Conservation (phyloP, 805 yeast genomes). For the Metschnikowia amazonensis region DNA sequence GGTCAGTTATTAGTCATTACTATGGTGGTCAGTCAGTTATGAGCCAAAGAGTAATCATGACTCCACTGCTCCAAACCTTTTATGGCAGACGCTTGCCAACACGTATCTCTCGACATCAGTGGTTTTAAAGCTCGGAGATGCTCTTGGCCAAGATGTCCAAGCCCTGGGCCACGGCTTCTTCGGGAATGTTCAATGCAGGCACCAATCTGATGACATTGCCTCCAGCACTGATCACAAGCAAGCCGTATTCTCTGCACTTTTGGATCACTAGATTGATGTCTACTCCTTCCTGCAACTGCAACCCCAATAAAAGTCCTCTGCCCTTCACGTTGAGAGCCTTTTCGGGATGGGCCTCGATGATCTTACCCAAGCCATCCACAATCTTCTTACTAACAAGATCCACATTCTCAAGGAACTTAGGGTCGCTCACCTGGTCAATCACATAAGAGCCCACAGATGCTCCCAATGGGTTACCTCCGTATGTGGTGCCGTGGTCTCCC, state of each 20-base stretch:
- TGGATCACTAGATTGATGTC: slow-evolving; percentile 63
- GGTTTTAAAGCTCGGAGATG: slow-evolving; percentile 25
- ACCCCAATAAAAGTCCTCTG: slow-evolving; percentile 80
- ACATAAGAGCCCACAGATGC: slow-evolving; percentile 78
- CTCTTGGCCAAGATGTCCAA: slow-evolving; percentile 62
- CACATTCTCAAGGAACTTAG: slow-evolving; percentile 59
- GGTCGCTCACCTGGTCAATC: slow-evolving; percentile 59
- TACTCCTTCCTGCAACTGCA: slow-evolving; percentile 55
- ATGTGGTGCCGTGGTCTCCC: slow-evolving; percentile 98
- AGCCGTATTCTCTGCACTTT: slow-evolving; percentile 72
- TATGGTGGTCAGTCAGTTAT: no score
- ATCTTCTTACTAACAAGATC: slow-evolving; percentile 57
- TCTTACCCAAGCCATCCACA: slow-evolving; percentile 43
- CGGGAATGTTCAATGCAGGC: slow-evolving; percentile 84
- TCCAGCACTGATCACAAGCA: slow-evolving; percentile 87
- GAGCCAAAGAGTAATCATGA: no score
- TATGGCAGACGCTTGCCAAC: no score
- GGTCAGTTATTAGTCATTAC: no score
- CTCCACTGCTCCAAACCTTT: no score
- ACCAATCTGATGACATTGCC: slow-evolving; percentile 85
- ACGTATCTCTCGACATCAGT: no score
- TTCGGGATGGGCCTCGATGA: slow-evolving; percentile 56
- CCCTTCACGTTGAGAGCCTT: slow-evolving; percentile 74
- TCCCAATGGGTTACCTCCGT: slow-evolving; percentile 95
- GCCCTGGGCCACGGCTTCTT: slow-evolving; percentile 67